Conservation (phyloP, 352 stramenopile genomes). For the Phytophthora crassamura region DNA sequence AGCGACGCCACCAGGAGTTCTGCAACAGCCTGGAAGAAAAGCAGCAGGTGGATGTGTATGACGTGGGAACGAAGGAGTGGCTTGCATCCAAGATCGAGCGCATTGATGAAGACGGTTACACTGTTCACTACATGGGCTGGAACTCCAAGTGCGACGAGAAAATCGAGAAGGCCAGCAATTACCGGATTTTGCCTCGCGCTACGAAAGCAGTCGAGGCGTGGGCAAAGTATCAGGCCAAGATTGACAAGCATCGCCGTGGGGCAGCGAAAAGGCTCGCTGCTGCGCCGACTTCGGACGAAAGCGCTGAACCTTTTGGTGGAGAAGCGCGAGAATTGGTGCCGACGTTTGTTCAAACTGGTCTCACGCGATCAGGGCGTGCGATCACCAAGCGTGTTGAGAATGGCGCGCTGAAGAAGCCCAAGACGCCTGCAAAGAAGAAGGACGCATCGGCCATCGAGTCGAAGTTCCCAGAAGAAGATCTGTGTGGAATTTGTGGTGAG, state of each 20-base stretch:
- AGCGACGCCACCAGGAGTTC: conserved; percentile 38
- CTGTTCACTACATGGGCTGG: conserved; percentile 77
- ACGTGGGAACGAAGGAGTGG: conserved; percentile 57
- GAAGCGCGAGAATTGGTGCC: conserved; percentile 31
- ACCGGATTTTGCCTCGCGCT: conserved; percentile 53
- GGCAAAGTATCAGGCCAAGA: conserved; percentile 49
- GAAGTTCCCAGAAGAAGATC: conserved; percentile 77
- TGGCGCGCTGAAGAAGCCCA: conserved; percentile 30
- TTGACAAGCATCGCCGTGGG: conserved; percentile 46
- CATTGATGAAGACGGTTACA: conserved; percentile 36
- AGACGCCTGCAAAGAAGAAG: conserved; percentile 41
- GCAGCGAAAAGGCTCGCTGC: conserved; percentile 30
- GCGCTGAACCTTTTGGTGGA: conserved; percentile 7
- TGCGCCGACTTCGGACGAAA: neutral
- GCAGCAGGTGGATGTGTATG: conserved; percentile 69
- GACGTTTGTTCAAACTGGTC: conserved; percentile 65
- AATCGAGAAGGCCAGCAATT: conserved; percentile 35
- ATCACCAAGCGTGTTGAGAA: conserved; percentile 71
- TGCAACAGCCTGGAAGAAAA: conserved; percentile 36
- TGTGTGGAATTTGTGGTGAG: conserved; percentile 81
- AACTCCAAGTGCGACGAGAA: conserved; percentile 63
- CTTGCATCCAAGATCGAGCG: conserved; percentile 63
- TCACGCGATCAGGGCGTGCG: conserved; percentile 69
- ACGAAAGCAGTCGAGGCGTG: conserved; percentile 47
- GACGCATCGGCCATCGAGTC: conserved; percentile 17